phyloP scores from a whole-genome alignment of 371 early-diverging fungal genomes.

The Rhizopus stolonifer region DNA sequence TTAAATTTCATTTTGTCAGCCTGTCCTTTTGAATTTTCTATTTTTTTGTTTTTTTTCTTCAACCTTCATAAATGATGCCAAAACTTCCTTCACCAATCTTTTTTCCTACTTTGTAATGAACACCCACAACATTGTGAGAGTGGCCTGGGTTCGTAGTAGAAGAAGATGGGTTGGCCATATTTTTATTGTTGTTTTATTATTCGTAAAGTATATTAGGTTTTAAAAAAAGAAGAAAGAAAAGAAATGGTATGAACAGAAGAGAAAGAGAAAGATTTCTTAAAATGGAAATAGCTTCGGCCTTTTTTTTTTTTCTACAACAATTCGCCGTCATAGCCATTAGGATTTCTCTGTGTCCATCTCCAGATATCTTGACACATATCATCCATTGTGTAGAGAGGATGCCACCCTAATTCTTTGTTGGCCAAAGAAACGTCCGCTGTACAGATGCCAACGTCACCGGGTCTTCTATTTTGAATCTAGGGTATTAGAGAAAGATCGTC shows the following conservation, averaged over 20 bases:
- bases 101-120: slow-evolving; percentile 88
- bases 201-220: slow-evolving; percentile 2
- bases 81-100: slow-evolving; percentile 95
- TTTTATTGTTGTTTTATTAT: no score
- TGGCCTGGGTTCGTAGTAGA: slow-evolving; percentile 24
- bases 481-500: not conserved
- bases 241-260: no score
- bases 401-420: slow-evolving; percentile 73
- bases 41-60: no score
- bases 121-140: slow-evolving; percentile 78
- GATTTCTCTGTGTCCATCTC: no score
- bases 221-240: slow-evolving; percentile 3
- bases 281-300: slow-evolving; percentile 11
- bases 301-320: slow-evolving; percentile 5
- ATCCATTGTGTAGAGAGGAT: slow-evolving; percentile 64
- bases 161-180: slow-evolving; percentile 24
- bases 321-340: slow-evolving; percentile 61
- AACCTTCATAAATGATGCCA: slow-evolving; percentile 92
- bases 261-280: no score
- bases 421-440: slow-evolving; percentile 80
- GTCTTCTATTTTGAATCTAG: slow-evolving; percentile 61
- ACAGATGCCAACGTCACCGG: slow-evolving; percentile 83
- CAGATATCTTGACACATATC: slow-evolving; percentile 91
- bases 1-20: no score
- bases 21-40: no score